phyloP scores from a whole-genome alignment of 1,284 basidiomycete species.

The Leccinum glutinopallens region DNA sequence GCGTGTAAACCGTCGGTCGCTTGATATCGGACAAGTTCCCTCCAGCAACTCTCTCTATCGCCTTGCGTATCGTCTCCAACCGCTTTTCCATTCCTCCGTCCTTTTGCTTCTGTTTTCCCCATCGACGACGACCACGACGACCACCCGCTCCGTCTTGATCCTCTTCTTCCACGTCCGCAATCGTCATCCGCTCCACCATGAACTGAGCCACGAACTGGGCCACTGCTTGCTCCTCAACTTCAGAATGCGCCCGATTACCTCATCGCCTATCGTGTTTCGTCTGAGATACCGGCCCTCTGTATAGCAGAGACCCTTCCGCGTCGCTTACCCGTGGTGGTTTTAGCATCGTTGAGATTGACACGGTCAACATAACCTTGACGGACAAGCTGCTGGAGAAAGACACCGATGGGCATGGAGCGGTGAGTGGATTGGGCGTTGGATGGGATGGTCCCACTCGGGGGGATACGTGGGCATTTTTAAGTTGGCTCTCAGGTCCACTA shows the following conservation, averaged over 20 bases:
- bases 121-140: conserved; percentile 16
- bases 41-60: conserved; percentile 65
- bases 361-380: conserved; percentile 73
- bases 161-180: conserved; percentile 40
- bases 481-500: conserved; percentile 60
- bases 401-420: conserved; percentile 52
- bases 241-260: conserved; percentile 69
- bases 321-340: conserved; percentile 46
- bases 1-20: conserved; percentile 19
- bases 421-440: conserved; percentile 53
- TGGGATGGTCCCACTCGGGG: conserved; percentile 43
- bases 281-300: conserved; percentile 48
- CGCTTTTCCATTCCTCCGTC: conserved; percentile 35
- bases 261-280: conserved; percentile 55
- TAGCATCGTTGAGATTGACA: conserved; percentile 48
- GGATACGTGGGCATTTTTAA: conserved; percentile 66
- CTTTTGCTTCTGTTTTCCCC: conserved; percentile 28
- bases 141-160: conserved; percentile 40
- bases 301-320: conserved; percentile 49
- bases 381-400: conserved; percentile 56
- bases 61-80: conserved; percentile 51
- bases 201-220: conserved; percentile 73
- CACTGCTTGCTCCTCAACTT: conserved; percentile 49
- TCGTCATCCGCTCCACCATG: conserved; percentile 56
- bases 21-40: conserved; percentile 52